These are phyloP conservation scores for Aureobasidium sp. DNA, from an alignment of 2,329 filamentous ascomycete species.

Conservation along the genomic window DNA sequence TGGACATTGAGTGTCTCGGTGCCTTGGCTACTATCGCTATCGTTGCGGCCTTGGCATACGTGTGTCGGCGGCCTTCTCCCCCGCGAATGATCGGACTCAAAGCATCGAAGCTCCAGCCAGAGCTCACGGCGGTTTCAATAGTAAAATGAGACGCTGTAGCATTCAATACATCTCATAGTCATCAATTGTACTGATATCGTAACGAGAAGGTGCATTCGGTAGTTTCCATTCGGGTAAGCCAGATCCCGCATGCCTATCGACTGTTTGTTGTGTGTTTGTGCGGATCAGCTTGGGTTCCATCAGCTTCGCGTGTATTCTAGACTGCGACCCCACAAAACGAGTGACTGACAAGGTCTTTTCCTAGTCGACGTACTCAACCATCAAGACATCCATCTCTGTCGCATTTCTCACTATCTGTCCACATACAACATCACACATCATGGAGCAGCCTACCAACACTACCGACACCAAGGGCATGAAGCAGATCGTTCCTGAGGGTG, in stretches of 20 bases:
- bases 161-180: background rate
- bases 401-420: constrained; percentile 12
- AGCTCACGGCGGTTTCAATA: background rate
- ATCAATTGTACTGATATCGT: background rate
- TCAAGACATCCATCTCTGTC: constrained; percentile 15
- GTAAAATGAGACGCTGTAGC: background rate
- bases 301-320: constrained; percentile 10
- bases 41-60: background rate
- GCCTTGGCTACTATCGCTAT: background rate
- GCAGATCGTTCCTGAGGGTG: constrained; percentile 33
- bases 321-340: constrained; percentile 4
- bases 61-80: background rate
- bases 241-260: background rate
- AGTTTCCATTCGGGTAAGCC: background rate
- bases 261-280: background rate
- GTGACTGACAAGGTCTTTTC: constrained; percentile 9
- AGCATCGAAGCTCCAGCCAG: background rate
- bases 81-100: background rate
- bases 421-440: constrained; percentile 16
- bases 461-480: constrained; percentile 29
- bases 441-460: constrained; percentile 29
- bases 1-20: background rate
- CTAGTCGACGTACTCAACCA: constrained; percentile 9
- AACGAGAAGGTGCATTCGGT: background rate
- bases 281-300: constrained; percentile 5